These are phyloP conservation scores for Amylocarpus encephaloides DNA, from an alignment of 2,329 filamentous ascomycete species.

Conservation along the genomic window DNA sequence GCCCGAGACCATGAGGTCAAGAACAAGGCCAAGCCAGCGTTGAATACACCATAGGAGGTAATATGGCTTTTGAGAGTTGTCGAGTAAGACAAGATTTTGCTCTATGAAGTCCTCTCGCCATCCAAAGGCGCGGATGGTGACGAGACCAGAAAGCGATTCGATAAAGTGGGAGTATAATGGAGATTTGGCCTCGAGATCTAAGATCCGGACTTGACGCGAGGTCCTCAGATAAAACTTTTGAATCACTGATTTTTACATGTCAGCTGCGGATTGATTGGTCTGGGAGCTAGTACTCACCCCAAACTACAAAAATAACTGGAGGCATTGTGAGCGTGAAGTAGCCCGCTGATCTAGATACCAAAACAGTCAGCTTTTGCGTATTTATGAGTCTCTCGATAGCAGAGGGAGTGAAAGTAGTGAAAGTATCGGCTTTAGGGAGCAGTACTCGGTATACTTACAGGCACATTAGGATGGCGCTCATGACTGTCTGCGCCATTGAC, in stretches of 20 bases:
- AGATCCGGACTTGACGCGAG: constrained; percentile 40
- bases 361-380: neutral
- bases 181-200: constrained; percentile 38
- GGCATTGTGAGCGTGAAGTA: constrained; percentile 1
- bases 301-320: constrained; percentile 30
- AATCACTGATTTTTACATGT: constrained; percentile 20
- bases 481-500: constrained; percentile 1
- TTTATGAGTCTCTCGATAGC: neutral
- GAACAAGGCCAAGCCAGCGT: constrained; percentile 45
- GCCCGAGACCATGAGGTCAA: constrained; percentile 12
- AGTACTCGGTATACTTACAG: constrained; percentile 39
- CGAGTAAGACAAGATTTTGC: constrained; percentile 34
- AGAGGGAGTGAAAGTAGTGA: neutral
- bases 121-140: constrained; percentile 50
- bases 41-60: constrained; percentile 52
- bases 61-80: constrained; percentile 48
- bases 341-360: neutral
- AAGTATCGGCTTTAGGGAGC: constrained; percentile 25
- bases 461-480: constrained; percentile 33
- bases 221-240: constrained; percentile 41
- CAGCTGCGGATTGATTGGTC: constrained; percentile 13
- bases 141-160: constrained; percentile 39
- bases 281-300: constrained; percentile 40
- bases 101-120: constrained; percentile 35
- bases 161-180: constrained; percentile 42